phyloP scores from a whole-genome alignment of 177 flowering plant species.

The Vitis hybrid region DNA sequence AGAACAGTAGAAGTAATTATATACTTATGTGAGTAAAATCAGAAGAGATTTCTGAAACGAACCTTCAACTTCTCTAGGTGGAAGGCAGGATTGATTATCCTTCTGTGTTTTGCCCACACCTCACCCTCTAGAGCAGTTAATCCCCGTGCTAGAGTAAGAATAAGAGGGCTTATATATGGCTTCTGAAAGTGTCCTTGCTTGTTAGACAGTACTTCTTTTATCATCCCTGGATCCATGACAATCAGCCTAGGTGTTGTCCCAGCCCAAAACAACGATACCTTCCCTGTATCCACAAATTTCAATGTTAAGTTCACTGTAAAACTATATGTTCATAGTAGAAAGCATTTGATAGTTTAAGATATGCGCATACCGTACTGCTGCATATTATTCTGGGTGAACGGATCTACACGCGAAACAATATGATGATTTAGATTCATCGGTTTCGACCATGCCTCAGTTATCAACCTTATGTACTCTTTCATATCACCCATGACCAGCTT shows the following conservation, averaged over 20 bases:
- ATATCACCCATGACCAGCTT: conserved; percentile 49
- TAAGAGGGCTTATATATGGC: conserved; percentile 34
- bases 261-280: conserved; percentile 36
- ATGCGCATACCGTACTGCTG: conserved; percentile 40
- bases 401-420: conserved; percentile 48
- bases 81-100: conserved; percentile 43
- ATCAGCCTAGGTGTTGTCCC: conserved; percentile 53
- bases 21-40: neutral
- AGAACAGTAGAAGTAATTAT: no score
- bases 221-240: conserved; percentile 46
- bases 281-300: conserved; percentile 26
- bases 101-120: conserved; percentile 39
- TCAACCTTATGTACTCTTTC: conserved; percentile 33
- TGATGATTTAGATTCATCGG: conserved; percentile 47
- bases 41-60: neutral
- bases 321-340: no score
- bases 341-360: no score
- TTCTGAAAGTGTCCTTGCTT: conserved; percentile 41
- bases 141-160: conserved; percentile 30
- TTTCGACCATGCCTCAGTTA: conserved; percentile 47
- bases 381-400: conserved; percentile 29
- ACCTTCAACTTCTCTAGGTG: conserved; percentile 41
- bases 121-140: conserved; percentile 34
- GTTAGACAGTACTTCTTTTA: conserved; percentile 42
- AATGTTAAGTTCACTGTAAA: no score